Base-by-base conservation (phyloP, 1,139 yeast species). In the Yamadazyma blattariae region DNA sequence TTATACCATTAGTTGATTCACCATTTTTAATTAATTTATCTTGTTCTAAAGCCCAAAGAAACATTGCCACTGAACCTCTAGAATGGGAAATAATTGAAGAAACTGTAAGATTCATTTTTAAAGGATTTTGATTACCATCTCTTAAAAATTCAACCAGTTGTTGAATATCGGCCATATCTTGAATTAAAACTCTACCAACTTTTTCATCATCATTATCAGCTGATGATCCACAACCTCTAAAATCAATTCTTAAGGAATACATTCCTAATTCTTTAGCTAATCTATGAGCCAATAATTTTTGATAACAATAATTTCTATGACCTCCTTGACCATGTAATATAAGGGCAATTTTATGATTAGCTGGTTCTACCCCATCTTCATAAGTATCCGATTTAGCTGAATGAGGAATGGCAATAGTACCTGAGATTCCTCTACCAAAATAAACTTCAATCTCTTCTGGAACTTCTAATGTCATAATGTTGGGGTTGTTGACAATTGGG, bases 201-300 rank as follows among this genome's bases (percentile, higher is more conserved):
- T 46, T 36, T 0, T 52, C 52, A 36, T 70, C 64, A 6, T 54
- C 66, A 39, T 71, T 73, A 20, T 75, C 82, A 22, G 75, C 82
- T 3, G 95, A 85, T 39, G 74, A 75, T 1, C 97, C 97, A 56
- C 94, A 82, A 7, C 86, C 87, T 39, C 96, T 67, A 50, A 90
- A 90, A 56, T 90, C 97, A 45, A 89, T 81, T 46, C 97, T 64
- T 33, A 85, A 67, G 1, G 82, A 72, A 54, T 71, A 77, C 34
- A 79, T 64, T 0, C 95, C 95, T 41, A 73, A 57, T 18, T 72
- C 68, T 5, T 64, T 57, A 0, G 92, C 81, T 35, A 90, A 56
- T 24, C 60, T 59, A 29, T 77, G 74, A 1, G 95, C 92, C 33
- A 88, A 56, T 14, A 61, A 47, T 28, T 74, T 74, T 46, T 83